These are phyloP conservation scores for Medicago ruthenica DNA, from an alignment of 306 rosid species.

Conservation along the genomic window DNA sequence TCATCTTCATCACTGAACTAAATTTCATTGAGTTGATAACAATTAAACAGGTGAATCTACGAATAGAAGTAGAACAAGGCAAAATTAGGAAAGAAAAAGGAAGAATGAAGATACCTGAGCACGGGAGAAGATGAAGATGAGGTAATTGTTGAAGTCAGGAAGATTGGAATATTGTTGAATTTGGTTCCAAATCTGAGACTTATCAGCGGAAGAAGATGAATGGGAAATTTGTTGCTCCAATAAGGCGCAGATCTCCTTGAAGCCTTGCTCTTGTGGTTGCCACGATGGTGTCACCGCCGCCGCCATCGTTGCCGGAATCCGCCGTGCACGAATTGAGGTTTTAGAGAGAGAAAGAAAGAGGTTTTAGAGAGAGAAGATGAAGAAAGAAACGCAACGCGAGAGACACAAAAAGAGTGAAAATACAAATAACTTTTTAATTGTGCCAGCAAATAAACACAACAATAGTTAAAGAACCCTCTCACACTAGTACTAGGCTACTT, in stretches of 20 bases:
- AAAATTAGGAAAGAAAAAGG: neutral
- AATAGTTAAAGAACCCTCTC: neutral
- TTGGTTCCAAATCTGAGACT: conserved; percentile 98
- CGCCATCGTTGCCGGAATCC: conserved; percentile 51
- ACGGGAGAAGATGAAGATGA: conserved; percentile 85
- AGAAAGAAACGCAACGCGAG: no score
- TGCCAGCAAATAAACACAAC: conserved; percentile 45
- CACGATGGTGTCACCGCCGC: conserved; percentile 72
- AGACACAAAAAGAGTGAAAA: no score
- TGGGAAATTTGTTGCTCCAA: conserved; percentile 97
- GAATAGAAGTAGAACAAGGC: conserved; percentile 1
- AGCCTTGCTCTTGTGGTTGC: conserved; percentile 95
- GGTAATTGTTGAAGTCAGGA: conserved; percentile 96
- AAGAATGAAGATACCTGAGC: conserved; percentile 65
- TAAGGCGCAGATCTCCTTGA: conserved; percentile 90
- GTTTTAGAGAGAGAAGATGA: conserved; percentile 20
- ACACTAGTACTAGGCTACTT: neutral
- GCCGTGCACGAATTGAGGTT: neutral
- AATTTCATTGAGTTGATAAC: conserved; percentile 24
- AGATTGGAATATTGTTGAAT: conserved; percentile 87
- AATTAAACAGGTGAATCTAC: conserved; percentile 25
- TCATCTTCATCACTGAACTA: conserved; percentile 21
- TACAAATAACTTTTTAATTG: conserved; percentile 23
- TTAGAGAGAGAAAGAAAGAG: conserved; percentile 1
- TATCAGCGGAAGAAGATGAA: conserved; percentile 80